A percentile compares a stretch with the other conserved stretches of the same genome.
These are phyloP conservation scores for Bisporella sp. DNA, from an alignment of 2,329 filamentous ascomycete species.

Conservation along the genomic window DNA sequence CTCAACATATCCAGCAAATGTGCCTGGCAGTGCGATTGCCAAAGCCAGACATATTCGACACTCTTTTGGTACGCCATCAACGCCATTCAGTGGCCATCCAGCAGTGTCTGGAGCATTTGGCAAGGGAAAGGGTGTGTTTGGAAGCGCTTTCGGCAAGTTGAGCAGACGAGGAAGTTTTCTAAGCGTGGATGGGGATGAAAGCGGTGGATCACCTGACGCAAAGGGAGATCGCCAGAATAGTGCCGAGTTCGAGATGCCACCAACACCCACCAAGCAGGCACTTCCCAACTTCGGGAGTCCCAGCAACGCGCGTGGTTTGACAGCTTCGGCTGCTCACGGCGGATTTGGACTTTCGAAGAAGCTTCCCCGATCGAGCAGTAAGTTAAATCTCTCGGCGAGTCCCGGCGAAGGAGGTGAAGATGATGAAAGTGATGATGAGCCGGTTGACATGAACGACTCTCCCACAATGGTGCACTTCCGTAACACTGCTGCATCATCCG, in stretches of 20 bases:
- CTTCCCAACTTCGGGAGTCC: constrained; percentile 29
- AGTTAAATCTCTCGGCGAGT: constrained; percentile 27
- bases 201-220: constrained; percentile 41
- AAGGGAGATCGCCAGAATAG: constrained; percentile 51
- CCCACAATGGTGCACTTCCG: constrained; percentile 28
- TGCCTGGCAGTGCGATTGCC: constrained; percentile 50
- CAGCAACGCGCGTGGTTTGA: constrained; percentile 20
- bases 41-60: constrained; percentile 60
- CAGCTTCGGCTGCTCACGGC: constrained; percentile 19
- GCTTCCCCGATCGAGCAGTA: constrained; percentile 28
- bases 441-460: constrained; percentile 24
- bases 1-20: constrained; percentile 53
- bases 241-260: constrained; percentile 70
- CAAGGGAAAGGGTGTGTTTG: constrained; percentile 54
- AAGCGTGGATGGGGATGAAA: constrained; percentile 66
- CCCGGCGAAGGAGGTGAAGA: constrained; percentile 18
- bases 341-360: constrained; percentile 19
- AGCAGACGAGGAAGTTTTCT: constrained; percentile 60
- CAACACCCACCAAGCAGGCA: constrained; percentile 81
- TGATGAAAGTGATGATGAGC: constrained; percentile 20
- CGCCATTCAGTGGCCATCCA: constrained; percentile 65
- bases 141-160: constrained; percentile 41
- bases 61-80: constrained; percentile 73
- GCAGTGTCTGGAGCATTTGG: constrained; percentile 39
- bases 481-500: constrained; percentile 26